phyloP scores from a whole-genome alignment of 805 yeast species.

The Candida khao-thaluensis region DNA sequence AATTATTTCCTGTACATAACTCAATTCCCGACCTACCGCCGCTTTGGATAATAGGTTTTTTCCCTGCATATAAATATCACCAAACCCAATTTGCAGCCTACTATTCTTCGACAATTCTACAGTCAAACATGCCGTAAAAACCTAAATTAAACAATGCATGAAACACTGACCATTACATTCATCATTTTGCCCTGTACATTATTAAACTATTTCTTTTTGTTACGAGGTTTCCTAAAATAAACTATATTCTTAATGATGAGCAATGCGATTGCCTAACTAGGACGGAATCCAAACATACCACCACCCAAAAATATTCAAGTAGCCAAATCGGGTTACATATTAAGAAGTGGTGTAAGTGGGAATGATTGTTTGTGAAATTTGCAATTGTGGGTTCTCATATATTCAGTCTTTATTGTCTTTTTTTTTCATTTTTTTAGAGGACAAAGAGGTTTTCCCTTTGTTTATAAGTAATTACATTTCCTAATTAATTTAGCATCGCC shows the following conservation, averaged over 20 bases:
- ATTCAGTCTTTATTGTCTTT: constrained; percentile 1
- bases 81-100: no score
- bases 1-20: no score
- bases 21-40: no score
- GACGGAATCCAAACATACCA: constrained; percentile 15
- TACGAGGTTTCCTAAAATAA: constrained; percentile 1
- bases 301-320: background rate
- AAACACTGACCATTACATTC: background rate
- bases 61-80: no score
- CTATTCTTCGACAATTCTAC: no score
- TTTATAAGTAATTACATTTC: constrained; percentile 7
- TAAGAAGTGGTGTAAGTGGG: background rate
- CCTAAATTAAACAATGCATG: background rate
- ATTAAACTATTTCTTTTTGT: no score
- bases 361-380: constrained; percentile 3
- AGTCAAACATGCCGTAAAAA: background rate
- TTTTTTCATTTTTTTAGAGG: background rate
- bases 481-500: constrained; percentile 2
- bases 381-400: constrained; percentile 3
- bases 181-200: background rate
- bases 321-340: background rate
- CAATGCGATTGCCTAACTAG: constrained; percentile 13
- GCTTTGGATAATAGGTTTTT: no score
- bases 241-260: background rate
- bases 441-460: background rate